phyloP scores from a whole-genome alignment of 805 yeast species.

The Yamadazyma takamatsuzukensis region DNA sequence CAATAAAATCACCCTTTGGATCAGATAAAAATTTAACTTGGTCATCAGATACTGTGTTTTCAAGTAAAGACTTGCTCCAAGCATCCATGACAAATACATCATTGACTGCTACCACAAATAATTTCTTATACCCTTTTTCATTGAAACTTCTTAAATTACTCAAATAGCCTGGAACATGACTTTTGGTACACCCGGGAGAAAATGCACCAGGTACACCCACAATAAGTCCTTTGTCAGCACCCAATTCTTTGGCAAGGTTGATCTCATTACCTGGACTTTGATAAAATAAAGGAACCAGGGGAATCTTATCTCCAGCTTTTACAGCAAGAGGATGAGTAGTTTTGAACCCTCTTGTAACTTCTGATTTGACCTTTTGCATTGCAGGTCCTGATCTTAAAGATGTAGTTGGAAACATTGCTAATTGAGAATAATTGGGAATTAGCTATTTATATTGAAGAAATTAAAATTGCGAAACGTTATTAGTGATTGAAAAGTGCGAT shows the following conservation, averaged over 20 bases:
- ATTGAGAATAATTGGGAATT: no score
- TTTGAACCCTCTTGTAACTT: slow-evolving; percentile 2
- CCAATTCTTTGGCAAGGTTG: slow-evolving; percentile 47
- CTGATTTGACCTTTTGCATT: no score
- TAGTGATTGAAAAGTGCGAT: no score
- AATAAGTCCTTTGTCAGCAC: slow-evolving; percentile 31
- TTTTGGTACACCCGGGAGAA: slow-evolving; percentile 72
- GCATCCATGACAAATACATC: slow-evolving; percentile 84
- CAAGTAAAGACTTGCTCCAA: slow-evolving; percentile 53
- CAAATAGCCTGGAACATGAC: slow-evolving; percentile 74
- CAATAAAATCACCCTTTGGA: slow-evolving; percentile 70
- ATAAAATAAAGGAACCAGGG: slow-evolving; percentile 53
- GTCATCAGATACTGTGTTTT: slow-evolving; percentile 16
- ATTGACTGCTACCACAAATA: slow-evolving; percentile 75
- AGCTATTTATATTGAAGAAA: no score
- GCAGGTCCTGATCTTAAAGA: no score
- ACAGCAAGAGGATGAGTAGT: slow-evolving; percentile 20
- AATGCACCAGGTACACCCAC: slow-evolving; percentile 61
- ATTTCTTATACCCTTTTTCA: slow-evolving; percentile 59
- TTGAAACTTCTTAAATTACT: slow-evolving; percentile 47
- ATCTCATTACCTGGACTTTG: slow-evolving; percentile 64
- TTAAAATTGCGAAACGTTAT: no score
- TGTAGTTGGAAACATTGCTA: no score
- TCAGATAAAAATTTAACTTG: slow-evolving; percentile 68
- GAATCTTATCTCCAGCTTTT: slow-evolving; percentile 56